phyloP scores from a whole-genome alignment of 139 green algal genomes.

The Micractinium conductrix region DNA sequence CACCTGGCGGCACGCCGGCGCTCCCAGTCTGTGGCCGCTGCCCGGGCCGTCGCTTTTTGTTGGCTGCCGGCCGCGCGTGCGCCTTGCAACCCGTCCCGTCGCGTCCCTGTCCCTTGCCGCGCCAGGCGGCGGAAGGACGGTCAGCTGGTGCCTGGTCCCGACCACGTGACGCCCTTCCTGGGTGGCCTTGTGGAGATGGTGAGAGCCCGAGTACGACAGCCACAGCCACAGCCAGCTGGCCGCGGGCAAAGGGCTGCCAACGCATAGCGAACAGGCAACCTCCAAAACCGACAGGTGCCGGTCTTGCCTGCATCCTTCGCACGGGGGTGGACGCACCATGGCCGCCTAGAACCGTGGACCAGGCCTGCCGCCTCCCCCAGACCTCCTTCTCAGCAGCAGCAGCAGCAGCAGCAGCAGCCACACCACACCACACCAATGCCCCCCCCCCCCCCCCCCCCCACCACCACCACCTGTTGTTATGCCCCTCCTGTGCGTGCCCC shows the following conservation, averaged over 20 bases:
- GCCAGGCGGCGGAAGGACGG: constrained; percentile 47
- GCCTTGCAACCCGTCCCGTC: no score
- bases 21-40: no score
- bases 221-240: no score
- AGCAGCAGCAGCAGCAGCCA: not conserved
- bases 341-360: no score
- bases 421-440: not conserved
- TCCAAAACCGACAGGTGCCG: no score
- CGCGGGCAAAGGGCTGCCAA: no score
- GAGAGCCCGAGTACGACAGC: constrained; percentile 76
- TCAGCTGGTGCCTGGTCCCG: constrained; percentile 59
- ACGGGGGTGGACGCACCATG: no score
- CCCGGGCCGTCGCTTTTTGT: no score
- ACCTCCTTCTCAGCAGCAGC: not conserved
- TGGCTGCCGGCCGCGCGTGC: no score
- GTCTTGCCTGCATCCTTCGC: no score
- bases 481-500: not conserved
- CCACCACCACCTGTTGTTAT: not conserved
- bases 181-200: constrained; percentile 86
- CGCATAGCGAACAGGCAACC: no score
- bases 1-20: not conserved
- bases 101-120: no score
- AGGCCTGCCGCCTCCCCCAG: not conserved
- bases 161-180: constrained; percentile 68
- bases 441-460: not conserved